These are phyloP conservation scores for Haplosporangium sp. DNA, from an alignment of 371 early-diverging fungal genomes.

Conservation along the genomic window DNA sequence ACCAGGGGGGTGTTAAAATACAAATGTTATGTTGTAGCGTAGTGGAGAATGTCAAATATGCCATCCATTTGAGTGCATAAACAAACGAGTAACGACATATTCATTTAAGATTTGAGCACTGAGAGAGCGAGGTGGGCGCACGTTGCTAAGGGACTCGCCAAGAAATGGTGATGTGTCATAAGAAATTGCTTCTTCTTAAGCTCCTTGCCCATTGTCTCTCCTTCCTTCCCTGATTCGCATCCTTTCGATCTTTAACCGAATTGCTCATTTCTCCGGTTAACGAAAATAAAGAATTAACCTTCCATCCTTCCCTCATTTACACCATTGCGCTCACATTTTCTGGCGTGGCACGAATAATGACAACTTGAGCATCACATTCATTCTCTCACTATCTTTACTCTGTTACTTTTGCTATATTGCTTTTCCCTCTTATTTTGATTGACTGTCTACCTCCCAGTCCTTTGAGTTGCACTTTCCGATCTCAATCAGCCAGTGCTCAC, in stretches of 20 bases:
- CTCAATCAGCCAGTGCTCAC: neutral
- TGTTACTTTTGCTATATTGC: neutral
- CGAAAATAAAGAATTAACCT: neutral
- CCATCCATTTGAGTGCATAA: no score
- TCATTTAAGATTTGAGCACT: slow-evolving; percentile 16
- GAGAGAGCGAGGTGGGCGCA: slow-evolving; percentile 16
- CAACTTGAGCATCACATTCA: neutral
- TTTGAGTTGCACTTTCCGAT: neutral
- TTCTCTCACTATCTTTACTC: neutral
- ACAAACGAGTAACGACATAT: neutral
- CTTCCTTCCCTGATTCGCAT: neutral
- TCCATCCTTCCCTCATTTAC: neutral
- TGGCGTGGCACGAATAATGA: slow-evolving; percentile 4
- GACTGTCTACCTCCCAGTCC: neutral
- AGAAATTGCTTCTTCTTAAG: neutral
- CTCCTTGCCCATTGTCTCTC: neutral
- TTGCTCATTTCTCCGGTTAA: neutral
- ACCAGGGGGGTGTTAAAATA: no score
- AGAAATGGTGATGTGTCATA: neutral
- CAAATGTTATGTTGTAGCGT: no score
- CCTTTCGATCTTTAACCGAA: neutral
- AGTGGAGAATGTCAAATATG: no score
- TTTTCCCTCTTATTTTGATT: neutral
- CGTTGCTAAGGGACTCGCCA: slow-evolving; percentile 23
- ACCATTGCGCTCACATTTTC: neutral